Percentiles rank a stretch among this genome's conserved stretches.
Conservation (phyloP, 2,329 filamentous ascomycete species). For the Massarina eburnea region DNA sequence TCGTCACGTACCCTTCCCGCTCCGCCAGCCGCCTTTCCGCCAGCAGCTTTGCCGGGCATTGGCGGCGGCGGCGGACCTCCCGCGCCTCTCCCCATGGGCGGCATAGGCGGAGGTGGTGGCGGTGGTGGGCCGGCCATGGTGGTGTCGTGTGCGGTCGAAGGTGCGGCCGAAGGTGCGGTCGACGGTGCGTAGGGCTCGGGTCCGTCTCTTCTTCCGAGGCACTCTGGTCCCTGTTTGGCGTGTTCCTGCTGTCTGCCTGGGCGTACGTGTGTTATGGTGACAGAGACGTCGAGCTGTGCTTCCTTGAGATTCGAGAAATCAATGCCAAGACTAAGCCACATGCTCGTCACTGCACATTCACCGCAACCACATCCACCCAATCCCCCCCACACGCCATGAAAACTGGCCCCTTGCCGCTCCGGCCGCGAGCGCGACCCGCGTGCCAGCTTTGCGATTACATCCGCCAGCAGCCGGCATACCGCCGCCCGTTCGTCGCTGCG, state of each 20-base stretch:
- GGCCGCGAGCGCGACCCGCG: constrained; percentile 29
- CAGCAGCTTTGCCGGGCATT: constrained; percentile 39
- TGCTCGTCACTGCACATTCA: constrained; percentile 22
- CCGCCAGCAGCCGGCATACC: constrained; percentile 28
- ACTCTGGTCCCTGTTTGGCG: not conserved
- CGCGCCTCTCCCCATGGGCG: constrained; percentile 41
- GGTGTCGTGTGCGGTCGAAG: constrained; percentile 20
- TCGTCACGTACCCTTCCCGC: constrained; percentile 37
- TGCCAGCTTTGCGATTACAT: constrained; percentile 40
- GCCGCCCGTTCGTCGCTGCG: constrained; percentile 30
- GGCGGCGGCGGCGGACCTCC: constrained; percentile 41
- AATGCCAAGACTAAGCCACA: constrained; percentile 14
- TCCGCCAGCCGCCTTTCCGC: constrained; percentile 31
- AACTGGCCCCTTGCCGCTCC: constrained; percentile 27
- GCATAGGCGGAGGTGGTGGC: constrained; percentile 42
- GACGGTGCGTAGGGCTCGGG: not conserved
- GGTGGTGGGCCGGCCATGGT: constrained; percentile 38
- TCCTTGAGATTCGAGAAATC: constrained; percentile 12
- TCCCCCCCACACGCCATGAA: constrained; percentile 27
- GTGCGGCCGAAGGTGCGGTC: constrained; percentile 9
- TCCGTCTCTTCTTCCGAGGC: not conserved
- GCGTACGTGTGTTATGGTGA: constrained; percentile 4
- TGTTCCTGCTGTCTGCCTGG: constrained; percentile 11
- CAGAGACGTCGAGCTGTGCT: not conserved
- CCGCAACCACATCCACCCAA: constrained; percentile 9